phyloP scores from a whole-genome alignment of 352 stramenopile genomes.

The Globisporangium cylindrosporum region DNA sequence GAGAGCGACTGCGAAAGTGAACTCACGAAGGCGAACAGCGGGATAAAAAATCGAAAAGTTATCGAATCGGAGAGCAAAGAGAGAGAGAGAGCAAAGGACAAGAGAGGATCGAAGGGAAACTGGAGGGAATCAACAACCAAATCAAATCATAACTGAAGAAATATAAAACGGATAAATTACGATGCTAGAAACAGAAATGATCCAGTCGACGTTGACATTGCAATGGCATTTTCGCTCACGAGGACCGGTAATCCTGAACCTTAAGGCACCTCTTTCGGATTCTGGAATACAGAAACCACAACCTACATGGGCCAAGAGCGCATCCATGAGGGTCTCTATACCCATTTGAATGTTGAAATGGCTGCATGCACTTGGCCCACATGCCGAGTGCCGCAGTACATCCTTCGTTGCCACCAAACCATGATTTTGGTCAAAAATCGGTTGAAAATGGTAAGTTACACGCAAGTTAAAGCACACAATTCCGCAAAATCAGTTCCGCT shows the following conservation, averaged over 20 bases:
- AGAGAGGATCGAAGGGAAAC: neutral
- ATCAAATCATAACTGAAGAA: neutral
- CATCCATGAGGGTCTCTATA: neutral
- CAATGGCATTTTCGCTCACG: neutral
- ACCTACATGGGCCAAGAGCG: neutral
- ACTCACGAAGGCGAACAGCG: neutral
- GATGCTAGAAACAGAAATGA: neutral
- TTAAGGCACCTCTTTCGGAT: neutral
- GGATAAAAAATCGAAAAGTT: neutral
- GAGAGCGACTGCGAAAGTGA: neutral
- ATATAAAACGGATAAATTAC: neutral
- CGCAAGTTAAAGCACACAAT: neutral
- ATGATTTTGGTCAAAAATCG: neutral
- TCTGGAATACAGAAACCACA: neutral
- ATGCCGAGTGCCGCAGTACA: no score
- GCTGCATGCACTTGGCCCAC: neutral
- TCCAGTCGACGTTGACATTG: neutral
- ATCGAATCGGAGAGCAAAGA: neutral
- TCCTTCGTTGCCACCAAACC: no score
- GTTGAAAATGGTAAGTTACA: neutral
- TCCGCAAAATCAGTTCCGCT: neutral
- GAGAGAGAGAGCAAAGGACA: neutral
- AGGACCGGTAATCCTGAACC: neutral
- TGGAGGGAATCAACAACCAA: neutral
- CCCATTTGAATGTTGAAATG: neutral